Percentiles rank a stretch among this genome's conserved stretches.
phyloP scores from a whole-genome alignment of 306 rosid genomes.

The Coriaria nepalensis region DNA sequence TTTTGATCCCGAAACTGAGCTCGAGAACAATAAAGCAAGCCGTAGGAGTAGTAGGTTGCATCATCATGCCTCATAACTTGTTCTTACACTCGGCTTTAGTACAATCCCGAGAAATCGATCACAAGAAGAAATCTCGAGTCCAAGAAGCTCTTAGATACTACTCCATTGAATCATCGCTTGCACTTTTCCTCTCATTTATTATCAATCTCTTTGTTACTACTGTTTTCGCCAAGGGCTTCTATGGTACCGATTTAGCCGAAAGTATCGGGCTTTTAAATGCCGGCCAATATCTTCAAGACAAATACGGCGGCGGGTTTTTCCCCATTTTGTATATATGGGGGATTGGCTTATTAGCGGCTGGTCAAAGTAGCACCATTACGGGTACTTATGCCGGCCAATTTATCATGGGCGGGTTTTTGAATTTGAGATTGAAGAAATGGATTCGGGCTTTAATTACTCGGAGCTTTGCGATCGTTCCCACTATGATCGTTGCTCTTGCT shows the following conservation, averaged over 20 bases:
- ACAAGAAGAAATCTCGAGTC: slow-evolving; percentile 51
- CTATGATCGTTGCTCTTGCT: slow-evolving; percentile 69
- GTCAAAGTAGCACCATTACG: slow-evolving; percentile 96
- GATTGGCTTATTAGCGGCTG: slow-evolving; percentile 86
- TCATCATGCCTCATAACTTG: slow-evolving; percentile 96
- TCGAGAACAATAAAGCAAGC: slow-evolving; percentile 87
- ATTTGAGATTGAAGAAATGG: slow-evolving; percentile 90
- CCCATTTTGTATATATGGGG: slow-evolving; percentile 94
- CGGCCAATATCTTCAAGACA: slow-evolving; percentile 79
- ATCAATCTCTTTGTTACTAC: slow-evolving; percentile 83
- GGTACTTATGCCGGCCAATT: slow-evolving; percentile 99
- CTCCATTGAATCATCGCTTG: slow-evolving; percentile 70
- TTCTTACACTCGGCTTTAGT: slow-evolving; percentile 95
- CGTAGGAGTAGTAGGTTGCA: slow-evolving; percentile 93
- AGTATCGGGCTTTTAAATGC: slow-evolving; percentile 85
- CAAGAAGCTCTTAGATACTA: slow-evolving; percentile 92
- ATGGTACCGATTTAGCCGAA: slow-evolving; percentile 56
- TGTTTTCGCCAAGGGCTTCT: slow-evolving; percentile 86
- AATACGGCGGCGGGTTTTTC: slow-evolving; percentile 77
- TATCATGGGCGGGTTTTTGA: slow-evolving; percentile 91
- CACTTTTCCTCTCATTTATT: slow-evolving; percentile 59
- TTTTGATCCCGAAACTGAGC: slow-evolving; percentile 84
- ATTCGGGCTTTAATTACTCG: slow-evolving; percentile 76
- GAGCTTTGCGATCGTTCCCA: slow-evolving; percentile 79
- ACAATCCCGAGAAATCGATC: slow-evolving; percentile 73